Percentiles rank a stretch among this genome's conserved stretches.
Conservation (phyloP, 2,329 filamentous ascomycete genomes). For the Calonectria crousiana region DNA sequence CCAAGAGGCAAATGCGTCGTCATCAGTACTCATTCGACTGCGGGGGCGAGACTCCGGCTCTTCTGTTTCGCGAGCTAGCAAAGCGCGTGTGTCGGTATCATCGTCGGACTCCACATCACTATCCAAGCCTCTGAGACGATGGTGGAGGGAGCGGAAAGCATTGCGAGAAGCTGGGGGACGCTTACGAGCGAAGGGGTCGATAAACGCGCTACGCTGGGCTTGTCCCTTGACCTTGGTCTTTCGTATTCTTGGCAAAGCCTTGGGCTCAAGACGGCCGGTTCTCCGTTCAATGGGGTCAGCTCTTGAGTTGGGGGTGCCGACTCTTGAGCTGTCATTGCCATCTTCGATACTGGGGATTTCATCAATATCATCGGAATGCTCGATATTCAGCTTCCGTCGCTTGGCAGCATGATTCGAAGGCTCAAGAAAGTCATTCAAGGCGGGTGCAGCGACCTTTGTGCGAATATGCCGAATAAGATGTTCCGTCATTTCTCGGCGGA, state of each 20-base stretch:
- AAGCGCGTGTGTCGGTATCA: conserved; percentile 70
- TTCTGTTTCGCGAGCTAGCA: conserved; percentile 81
- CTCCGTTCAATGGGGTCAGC: conserved; percentile 72
- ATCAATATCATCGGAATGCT: conserved; percentile 74
- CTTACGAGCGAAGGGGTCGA: conserved; percentile 74
- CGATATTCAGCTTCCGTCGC: conserved; percentile 81
- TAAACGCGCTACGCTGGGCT: conserved; percentile 71
- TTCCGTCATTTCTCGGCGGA: conserved; percentile 84
- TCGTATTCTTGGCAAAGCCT: conserved; percentile 80
- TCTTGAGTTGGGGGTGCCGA: conserved; percentile 75
- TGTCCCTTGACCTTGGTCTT: conserved; percentile 71
- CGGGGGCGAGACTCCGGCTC: conserved; percentile 85
- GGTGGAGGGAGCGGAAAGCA: conserved; percentile 83
- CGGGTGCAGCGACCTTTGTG: conserved; percentile 84
- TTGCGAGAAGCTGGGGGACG: conserved; percentile 70
- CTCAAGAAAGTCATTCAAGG: conserved; percentile 84
- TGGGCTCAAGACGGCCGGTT: conserved; percentile 65
- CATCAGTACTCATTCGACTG: conserved; percentile 78
- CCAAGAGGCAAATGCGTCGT: conserved; percentile 62
- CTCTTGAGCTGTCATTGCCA: conserved; percentile 70
- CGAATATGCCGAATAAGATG: conserved; percentile 92
- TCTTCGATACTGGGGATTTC: conserved; percentile 65
- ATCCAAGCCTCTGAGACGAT: conserved; percentile 72
- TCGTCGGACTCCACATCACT: conserved; percentile 90
- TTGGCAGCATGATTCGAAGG: conserved; percentile 85